Base-by-base conservation (phyloP, 106 monocot genomes). In the Posidonia australis region DNA sequence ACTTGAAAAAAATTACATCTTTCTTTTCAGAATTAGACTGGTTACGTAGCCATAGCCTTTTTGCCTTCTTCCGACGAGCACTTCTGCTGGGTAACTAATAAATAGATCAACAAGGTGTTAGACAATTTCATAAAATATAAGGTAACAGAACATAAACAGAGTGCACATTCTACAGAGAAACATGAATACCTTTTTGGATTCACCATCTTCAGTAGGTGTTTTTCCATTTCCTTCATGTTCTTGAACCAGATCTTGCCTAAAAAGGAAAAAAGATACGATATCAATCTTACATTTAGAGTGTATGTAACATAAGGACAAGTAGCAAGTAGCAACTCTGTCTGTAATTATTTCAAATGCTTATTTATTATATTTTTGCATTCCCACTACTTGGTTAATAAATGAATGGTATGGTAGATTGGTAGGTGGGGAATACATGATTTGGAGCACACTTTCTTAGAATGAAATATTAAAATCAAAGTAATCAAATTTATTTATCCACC, bases 31-130 rank as follows among this genome's bases (percentile, higher is more conserved):
- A 63, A 46, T 69, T 67, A 31, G 49, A 62, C 23, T 67, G 20
- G 64, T 77, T 56, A 22, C 68, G 64, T 53, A 61, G 43, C 77
- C 77, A 83, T 30, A 47, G 20, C 62, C 87, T 84, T 69, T 69
- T 84, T 5, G 71, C 70, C 72, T 83, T 80, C 65, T 82, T 92
- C 27, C 92, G 82, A 42, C 84, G 84, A 63, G 80, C 73, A 82
- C 68, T 87, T 82, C 87, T 77, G 58, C 82, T 81, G 20, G 71
- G 77, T 25, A 76, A 9, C 92, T 92, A 64, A 75, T 44, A 14
- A 71, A 63, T 29, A 61, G 21, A 31, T 19, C 22, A 46, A 63
- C 14, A 22, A 27, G 43, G 46, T 24, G 46, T 46, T 63, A 7
- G 13, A 46, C 17, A 28, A 57, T 13, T 57, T 57, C 29, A 29